Evolutionary conservation across 371 early-diverging fungal species (phyloP).

Genomic region (Syncephalastrum monosporum): DNA sequence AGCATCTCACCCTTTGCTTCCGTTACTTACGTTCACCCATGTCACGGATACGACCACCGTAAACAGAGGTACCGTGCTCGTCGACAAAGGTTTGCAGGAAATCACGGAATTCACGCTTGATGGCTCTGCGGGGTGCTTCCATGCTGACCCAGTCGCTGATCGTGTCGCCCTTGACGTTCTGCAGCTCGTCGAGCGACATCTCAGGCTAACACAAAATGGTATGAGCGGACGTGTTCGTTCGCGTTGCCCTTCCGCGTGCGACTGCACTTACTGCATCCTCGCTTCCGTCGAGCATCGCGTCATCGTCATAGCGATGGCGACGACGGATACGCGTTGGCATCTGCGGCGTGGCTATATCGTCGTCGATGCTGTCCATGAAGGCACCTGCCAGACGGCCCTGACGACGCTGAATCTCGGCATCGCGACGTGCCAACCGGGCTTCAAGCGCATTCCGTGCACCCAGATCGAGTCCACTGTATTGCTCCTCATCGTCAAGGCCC

Average conservation of each 20-base stretch:
- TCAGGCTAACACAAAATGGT: conserved; percentile 32
- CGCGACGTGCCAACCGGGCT: conserved; percentile 77
- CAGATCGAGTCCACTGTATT: conserved; percentile 71
- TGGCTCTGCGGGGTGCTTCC: conserved; percentile 77
- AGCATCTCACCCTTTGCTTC: background rate
- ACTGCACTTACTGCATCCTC: conserved; percentile 54
- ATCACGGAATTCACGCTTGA: conserved; percentile 82
- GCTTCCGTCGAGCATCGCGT: conserved; percentile 58
- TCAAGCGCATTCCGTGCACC: conserved; percentile 77
- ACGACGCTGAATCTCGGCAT: conserved; percentile 72
- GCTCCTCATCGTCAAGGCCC: conserved; percentile 71
- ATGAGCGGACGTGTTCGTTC: background rate
- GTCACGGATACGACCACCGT: conserved; percentile 86
- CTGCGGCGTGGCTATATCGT: conserved; percentile 53
- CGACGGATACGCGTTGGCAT: conserved; percentile 62
- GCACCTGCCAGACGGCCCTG: conserved; percentile 82
- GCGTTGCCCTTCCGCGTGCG: background rate
- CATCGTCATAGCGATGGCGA: conserved; percentile 57
- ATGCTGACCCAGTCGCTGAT: conserved; percentile 80
- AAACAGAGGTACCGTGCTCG: conserved; percentile 86
- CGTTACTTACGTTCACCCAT: conserved; percentile 77
- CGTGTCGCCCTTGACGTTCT: conserved; percentile 54
- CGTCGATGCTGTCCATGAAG: conserved; percentile 75
- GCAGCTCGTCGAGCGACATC: conserved; percentile 51
- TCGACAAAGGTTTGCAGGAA: conserved; percentile 87